Percentiles rank a stretch among this genome's conserved stretches.
Evolutionary conservation across 1,284 basidiomycete species (phyloP).

Genomic region (Ustilago nuda): DNA sequence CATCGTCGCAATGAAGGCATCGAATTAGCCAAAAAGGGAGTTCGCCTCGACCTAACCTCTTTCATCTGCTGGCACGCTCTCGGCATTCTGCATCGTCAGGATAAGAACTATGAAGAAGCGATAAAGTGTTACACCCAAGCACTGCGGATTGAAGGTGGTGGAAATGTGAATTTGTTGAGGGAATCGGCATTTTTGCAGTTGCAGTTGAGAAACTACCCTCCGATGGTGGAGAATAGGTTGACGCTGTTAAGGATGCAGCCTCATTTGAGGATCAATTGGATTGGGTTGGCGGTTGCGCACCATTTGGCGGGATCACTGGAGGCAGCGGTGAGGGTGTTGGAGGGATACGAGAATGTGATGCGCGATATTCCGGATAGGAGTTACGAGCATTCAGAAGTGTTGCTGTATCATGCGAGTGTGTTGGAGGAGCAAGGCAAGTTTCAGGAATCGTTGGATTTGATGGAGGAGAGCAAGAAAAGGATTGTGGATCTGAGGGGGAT

Average conservation of each 20-base stretch:
- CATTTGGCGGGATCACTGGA: constrained; percentile 81
- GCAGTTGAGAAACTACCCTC: constrained; percentile 86
- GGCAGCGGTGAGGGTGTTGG: constrained; percentile 81
- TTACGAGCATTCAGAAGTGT: constrained; percentile 83
- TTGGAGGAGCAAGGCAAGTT: constrained; percentile 79
- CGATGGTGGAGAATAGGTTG: constrained; percentile 84
- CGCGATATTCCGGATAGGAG: constrained; percentile 57
- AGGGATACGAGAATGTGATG: constrained; percentile 72
- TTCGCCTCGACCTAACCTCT: constrained; percentile 86
- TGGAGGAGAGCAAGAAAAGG: constrained; percentile 29
- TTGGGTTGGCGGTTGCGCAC: constrained; percentile 87
- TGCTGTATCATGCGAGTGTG: constrained; percentile 83
- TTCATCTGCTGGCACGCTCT: constrained; percentile 99
- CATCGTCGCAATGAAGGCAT: constrained; percentile 74
- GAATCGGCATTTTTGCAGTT: constrained; percentile 91
- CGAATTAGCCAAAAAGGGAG: constrained; percentile 83
- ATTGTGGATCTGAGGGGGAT: constrained; percentile 69
- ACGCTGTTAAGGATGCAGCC: constrained; percentile 85
- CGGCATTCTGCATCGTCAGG: constrained; percentile 75
- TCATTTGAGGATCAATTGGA: constrained; percentile 87
- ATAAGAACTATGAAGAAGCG: constrained; percentile 88
- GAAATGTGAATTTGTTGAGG: constrained; percentile 91
- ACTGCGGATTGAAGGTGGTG: constrained; percentile 83
- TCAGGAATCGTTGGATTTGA: constrained; percentile 70
- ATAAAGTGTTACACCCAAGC: constrained; percentile 84